phyloP scores from a whole-genome alignment of 352 stramenopile species.

The Pythium chondricola region DNA sequence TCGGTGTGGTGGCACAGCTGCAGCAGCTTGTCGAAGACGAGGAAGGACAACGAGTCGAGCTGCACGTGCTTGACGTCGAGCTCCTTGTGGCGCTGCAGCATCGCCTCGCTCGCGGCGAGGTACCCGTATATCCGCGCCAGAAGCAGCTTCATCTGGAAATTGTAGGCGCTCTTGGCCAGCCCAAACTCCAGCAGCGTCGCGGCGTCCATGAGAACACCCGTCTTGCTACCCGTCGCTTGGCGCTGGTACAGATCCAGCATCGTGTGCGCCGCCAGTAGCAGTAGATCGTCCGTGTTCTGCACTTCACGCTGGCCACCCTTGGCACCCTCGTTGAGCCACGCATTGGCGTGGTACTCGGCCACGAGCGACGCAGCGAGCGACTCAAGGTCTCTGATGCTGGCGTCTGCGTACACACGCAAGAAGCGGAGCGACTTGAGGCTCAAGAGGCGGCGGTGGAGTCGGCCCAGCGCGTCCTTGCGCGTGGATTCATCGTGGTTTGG shows the following conservation, averaged over 20 bases:
- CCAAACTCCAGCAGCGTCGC: slow-evolving; percentile 66
- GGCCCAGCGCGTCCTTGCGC: slow-evolving; percentile 39
- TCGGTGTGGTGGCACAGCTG: slow-evolving; percentile 53
- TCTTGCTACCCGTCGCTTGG: slow-evolving; percentile 5
- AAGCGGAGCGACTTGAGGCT: slow-evolving; percentile 70
- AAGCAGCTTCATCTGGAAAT: slow-evolving; percentile 89
- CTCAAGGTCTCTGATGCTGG: slow-evolving; percentile 26
- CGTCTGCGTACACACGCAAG: slow-evolving; percentile 38
- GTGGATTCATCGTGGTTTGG: slow-evolving; percentile 15
- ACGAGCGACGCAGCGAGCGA: slow-evolving; percentile 40
- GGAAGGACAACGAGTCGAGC: slow-evolving; percentile 76
- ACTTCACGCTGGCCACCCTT: slow-evolving; percentile 78
- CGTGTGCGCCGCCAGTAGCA: slow-evolving; percentile 66
- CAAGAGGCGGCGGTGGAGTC: slow-evolving; percentile 50
- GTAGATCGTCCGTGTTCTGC: slow-evolving; percentile 76
- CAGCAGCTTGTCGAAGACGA: slow-evolving; percentile 79
- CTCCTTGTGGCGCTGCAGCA: slow-evolving; percentile 61
- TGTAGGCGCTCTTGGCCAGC: slow-evolving; percentile 77
- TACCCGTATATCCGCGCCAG: slow-evolving; percentile 75
- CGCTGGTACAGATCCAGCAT: slow-evolving; percentile 68
- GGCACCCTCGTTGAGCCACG: slow-evolving; percentile 65
- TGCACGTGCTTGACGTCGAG: slow-evolving; percentile 86
- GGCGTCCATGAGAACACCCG: slow-evolving; percentile 41
- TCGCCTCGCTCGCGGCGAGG: slow-evolving; percentile 53
- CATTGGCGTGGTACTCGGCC: slow-evolving; percentile 57